Evolutionary conservation across 225 moss, liverwort and hornwort genomes (phyloP).

Genomic region (Thuidium tamariscinum): DNA sequence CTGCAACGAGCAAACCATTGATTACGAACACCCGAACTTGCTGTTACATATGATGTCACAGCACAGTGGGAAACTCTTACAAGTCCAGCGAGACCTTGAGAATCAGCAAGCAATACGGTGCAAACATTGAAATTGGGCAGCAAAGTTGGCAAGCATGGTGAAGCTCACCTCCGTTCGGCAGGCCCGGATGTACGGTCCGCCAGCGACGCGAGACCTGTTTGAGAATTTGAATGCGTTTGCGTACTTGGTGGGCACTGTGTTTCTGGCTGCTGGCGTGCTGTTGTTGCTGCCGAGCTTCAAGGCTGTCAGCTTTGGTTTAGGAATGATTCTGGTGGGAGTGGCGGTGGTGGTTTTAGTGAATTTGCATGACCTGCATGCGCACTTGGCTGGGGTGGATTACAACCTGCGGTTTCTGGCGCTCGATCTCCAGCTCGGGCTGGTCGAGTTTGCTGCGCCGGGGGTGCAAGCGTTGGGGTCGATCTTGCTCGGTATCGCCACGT

Average conservation of each 20-base stretch:
- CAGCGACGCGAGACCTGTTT: conserved; percentile 16
- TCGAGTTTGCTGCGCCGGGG: conserved; percentile 52
- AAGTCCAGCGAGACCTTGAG: neutral
- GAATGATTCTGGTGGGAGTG: conserved; percentile 33
- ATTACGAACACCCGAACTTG: neutral
- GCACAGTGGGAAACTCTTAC: too few relatives aligned
- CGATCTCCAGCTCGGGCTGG: conserved; percentile 43
- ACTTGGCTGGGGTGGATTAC: conserved; percentile 61
- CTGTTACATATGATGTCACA: neutral
- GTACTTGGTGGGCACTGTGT: conserved; percentile 38
- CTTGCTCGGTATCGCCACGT: conserved; percentile 34
- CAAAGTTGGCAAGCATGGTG: conserved; percentile 33
- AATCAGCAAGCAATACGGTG: neutral
- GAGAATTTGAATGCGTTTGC: conserved; percentile 50
- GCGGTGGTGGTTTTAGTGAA: conserved; percentile 37
- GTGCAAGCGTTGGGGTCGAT: conserved; percentile 55
- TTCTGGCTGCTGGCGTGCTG: conserved; percentile 35
- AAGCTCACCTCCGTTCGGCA: conserved; percentile 63
- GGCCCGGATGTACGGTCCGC: conserved; percentile 44
- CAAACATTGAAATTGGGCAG: neutral
- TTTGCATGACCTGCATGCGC: conserved; percentile 60
- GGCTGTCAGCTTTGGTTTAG: conserved; percentile 4
- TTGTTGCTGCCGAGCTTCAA: conserved; percentile 43
- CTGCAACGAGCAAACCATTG: neutral
- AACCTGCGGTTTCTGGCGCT: conserved; percentile 16